Percentiles rank a stretch among this genome's conserved stretches.
These are phyloP conservation scores for Pistacia vera DNA, from an alignment of 345 rosid genomes.

Conservation along the genomic window DNA sequence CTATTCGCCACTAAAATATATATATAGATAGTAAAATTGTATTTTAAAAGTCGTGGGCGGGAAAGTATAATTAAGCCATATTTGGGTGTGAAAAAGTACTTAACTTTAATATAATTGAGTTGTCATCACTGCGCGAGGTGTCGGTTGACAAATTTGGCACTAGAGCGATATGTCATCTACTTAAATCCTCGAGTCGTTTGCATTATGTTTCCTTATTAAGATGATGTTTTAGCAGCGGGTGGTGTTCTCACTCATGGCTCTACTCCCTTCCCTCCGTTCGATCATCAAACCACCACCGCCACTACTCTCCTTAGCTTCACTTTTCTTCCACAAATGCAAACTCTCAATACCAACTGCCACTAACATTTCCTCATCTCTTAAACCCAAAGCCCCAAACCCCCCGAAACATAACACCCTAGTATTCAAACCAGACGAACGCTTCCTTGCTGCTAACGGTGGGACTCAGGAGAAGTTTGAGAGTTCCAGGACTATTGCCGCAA, in stretches of 20 bases:
- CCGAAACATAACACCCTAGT: slow-evolving; percentile 42
- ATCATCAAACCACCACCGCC: slow-evolving; percentile 18
- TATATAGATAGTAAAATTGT: no score
- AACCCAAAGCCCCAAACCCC: slow-evolving; percentile 41
- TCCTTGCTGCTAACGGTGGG: slow-evolving; percentile 26
- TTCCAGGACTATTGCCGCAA: slow-evolving; percentile 71
- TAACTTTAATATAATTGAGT: not conserved
- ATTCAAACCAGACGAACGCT: slow-evolving; percentile 60
- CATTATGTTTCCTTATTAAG: not conserved
- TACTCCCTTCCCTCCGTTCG: slow-evolving; percentile 39
- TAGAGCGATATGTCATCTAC: no score
- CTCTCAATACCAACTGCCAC: slow-evolving; percentile 24
- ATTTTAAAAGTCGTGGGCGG: no score
- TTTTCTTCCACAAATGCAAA: slow-evolving; percentile 16
- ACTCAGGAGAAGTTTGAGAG: slow-evolving; percentile 28
- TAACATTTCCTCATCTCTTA: slow-evolving; percentile 32
- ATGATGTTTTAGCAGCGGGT: not conserved
- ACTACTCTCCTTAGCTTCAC: slow-evolving; percentile 11
- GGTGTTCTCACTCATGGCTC: slow-evolving; percentile 22
- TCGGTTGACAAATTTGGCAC: no score
- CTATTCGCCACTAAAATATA: no score
- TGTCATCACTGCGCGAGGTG: not conserved
- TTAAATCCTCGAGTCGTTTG: no score
- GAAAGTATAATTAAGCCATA: no score
- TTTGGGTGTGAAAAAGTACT: no score